phyloP scores from a whole-genome alignment of 2,329 filamentous ascomycete genomes.

The Bipolaris sorokiniana region DNA sequence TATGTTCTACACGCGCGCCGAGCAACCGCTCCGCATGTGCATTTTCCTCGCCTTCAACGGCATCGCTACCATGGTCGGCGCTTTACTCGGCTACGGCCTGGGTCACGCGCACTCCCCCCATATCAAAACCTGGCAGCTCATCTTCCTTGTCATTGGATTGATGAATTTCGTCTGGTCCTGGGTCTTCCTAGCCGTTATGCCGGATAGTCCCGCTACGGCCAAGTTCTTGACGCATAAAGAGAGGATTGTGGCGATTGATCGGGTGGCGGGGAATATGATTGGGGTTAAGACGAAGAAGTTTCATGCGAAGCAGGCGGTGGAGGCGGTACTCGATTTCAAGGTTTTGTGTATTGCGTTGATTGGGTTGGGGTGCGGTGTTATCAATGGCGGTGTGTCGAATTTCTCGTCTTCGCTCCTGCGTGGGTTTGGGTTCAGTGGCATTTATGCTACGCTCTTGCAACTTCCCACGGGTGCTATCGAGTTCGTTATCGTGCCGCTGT shows the following conservation, averaged over 20 bases:
- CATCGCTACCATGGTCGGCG: constrained; percentile 48
- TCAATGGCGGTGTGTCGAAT: constrained; percentile 60
- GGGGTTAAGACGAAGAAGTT: constrained; percentile 52
- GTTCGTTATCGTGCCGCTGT: constrained; percentile 48
- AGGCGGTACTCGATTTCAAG: constrained; percentile 51
- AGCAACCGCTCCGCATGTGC: constrained; percentile 54
- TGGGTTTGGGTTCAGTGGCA: constrained; percentile 52
- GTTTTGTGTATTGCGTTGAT: constrained; percentile 51
- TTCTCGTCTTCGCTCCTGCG: constrained; percentile 56
- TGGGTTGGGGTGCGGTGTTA: constrained; percentile 54
- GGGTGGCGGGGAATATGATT: constrained; percentile 51
- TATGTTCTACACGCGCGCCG: constrained; percentile 47
- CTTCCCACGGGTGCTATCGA: constrained; percentile 55
- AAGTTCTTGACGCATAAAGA: constrained; percentile 50
- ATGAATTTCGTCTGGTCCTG: constrained; percentile 47
- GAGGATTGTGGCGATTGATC: constrained; percentile 49
- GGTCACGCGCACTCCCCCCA: constrained; percentile 36
- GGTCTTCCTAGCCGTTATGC: constrained; percentile 47
- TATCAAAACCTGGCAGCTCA: constrained; percentile 46
- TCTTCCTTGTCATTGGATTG: constrained; percentile 48
- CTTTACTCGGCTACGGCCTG: constrained; percentile 45
- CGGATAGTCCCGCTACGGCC: constrained; percentile 46
- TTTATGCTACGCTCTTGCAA: constrained; percentile 52
- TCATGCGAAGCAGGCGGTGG: constrained; percentile 46
- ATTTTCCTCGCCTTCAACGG: constrained; percentile 52